Percentiles rank a stretch among this genome's conserved stretches.
Conservation (phyloP, 345 rosid genomes). For the Lepidium sativum region DNA sequence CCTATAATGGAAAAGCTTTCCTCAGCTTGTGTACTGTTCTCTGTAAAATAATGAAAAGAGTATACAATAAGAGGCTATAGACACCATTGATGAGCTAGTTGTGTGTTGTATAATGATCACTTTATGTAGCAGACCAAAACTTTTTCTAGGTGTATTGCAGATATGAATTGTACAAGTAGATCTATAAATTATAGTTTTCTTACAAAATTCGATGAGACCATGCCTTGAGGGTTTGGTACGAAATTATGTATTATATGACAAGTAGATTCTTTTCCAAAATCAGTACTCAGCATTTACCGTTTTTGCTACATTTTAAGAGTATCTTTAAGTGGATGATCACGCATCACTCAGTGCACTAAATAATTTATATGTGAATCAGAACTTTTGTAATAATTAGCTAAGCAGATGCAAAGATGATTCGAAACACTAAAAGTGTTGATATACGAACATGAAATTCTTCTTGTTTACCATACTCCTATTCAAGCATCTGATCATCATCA, state of each 20-base stretch:
- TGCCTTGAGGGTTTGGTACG: conserved; percentile 16
- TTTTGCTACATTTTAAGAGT: conserved; percentile 1
- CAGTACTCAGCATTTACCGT: conserved; percentile 4
- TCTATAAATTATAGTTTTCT: conserved; percentile 17
- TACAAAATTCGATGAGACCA: conserved; percentile 12
- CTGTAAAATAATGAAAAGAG: not conserved
- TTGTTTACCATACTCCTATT: not conserved
- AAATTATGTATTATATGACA: conserved; percentile 18
- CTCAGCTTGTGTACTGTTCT: conserved; percentile 3
- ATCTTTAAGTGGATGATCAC: conserved; percentile 8
- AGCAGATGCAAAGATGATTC: conserved; percentile 7
- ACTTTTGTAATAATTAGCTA: not conserved
- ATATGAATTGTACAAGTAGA: conserved; percentile 15
- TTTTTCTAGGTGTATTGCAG: conserved; percentile 17
- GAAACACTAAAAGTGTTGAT: not conserved
- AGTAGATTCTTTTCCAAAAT: conserved; percentile 2
- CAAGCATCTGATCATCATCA: not conserved
- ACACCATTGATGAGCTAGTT: not conserved
- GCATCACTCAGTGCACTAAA: not conserved
- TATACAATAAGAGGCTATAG: conserved; percentile 6
- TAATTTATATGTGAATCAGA: not conserved
- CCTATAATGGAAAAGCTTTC: conserved; percentile 30
- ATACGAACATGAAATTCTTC: not conserved
- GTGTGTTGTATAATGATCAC: conserved; percentile 9
- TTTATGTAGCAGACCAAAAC: conserved; percentile 26